Evolutionary conservation across 192 early-diverging fungal species (phyloP).

Genomic region (Backusella macrospora): DNA sequence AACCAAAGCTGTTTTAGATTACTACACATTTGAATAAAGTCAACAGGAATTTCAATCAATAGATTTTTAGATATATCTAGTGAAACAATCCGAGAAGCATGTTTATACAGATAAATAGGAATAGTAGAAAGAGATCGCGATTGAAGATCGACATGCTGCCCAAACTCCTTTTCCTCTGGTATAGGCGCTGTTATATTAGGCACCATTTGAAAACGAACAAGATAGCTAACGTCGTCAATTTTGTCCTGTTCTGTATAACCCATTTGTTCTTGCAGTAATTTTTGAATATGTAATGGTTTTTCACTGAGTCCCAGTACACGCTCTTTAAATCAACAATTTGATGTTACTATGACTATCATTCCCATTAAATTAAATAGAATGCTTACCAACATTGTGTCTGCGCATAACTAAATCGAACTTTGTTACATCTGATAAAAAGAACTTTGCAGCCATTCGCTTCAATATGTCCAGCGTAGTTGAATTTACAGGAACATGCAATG

Average conservation of each 20-base stretch:
- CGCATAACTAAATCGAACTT: conserved; percentile 35
- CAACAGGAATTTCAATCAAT: conserved; percentile 78
- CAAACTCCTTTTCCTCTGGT: conserved; percentile 48
- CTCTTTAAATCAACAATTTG: conserved; percentile 48
- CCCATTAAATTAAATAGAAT: neutral
- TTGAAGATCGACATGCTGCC: conserved; percentile 71
- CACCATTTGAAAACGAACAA: conserved; percentile 75
- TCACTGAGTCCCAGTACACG: conserved; percentile 72
- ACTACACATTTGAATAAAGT: conserved; percentile 79
- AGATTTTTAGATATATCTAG: conserved; percentile 86
- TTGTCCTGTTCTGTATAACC: conserved; percentile 80
- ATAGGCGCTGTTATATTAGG: conserved; percentile 41
- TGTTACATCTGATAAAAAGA: conserved; percentile 73
- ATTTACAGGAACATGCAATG: conserved; percentile 67
- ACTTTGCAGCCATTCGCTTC: conserved; percentile 77
- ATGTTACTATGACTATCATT: neutral
- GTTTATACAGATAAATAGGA: conserved; percentile 74
- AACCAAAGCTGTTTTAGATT: conserved; percentile 69
- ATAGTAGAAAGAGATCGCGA: conserved; percentile 75
- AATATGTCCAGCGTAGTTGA: conserved; percentile 75
- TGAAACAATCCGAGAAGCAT: conserved; percentile 71
- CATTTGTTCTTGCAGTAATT: conserved; percentile 70
- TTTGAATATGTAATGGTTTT: conserved; percentile 74
- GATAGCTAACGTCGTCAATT: conserved; percentile 77
- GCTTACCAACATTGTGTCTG: conserved; percentile 30